These are phyloP conservation scores for Cephaloascus fragrans DNA, from an alignment of 805 yeast species.

Conservation along the genomic window DNA sequence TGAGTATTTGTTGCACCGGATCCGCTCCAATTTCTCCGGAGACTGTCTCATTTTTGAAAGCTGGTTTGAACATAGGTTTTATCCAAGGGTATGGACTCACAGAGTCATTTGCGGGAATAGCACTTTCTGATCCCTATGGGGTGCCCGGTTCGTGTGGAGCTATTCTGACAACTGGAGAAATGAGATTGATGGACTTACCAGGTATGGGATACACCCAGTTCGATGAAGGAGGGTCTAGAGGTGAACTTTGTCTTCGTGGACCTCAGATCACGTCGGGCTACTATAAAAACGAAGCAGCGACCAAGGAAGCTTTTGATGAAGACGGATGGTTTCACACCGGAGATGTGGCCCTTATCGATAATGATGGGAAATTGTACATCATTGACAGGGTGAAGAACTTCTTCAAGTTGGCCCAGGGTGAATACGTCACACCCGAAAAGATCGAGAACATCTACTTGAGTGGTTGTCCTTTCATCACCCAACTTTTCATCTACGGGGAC, in stretches of 20 bases:
- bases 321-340: constrained; percentile 58
- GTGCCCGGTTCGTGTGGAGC: constrained; percentile 53
- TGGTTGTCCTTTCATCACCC: constrained; percentile 37
- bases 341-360: constrained; percentile 48
- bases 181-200: constrained; percentile 55
- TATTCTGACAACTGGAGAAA: constrained; percentile 43
- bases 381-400: constrained; percentile 75
- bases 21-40: constrained; percentile 65
- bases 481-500: constrained; percentile 57
- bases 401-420: constrained; percentile 60
- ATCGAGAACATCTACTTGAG: constrained; percentile 57
- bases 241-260: constrained; percentile 57
- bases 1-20: constrained; percentile 35
- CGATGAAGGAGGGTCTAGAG: constrained; percentile 34
- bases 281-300: constrained; percentile 47
- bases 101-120: constrained; percentile 61
- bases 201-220: constrained; percentile 42
- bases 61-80: constrained; percentile 47
- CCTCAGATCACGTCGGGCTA: constrained; percentile 51
- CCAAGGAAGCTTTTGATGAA: constrained; percentile 38
- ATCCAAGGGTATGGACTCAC: constrained; percentile 16
- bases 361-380: constrained; percentile 45
- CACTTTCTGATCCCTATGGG: constrained; percentile 30
- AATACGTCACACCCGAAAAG: constrained; percentile 68
- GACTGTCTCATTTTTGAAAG: constrained; percentile 51